phyloP scores from a whole-genome alignment of 306 rosid species.

The Medicago ruthenica region DNA sequence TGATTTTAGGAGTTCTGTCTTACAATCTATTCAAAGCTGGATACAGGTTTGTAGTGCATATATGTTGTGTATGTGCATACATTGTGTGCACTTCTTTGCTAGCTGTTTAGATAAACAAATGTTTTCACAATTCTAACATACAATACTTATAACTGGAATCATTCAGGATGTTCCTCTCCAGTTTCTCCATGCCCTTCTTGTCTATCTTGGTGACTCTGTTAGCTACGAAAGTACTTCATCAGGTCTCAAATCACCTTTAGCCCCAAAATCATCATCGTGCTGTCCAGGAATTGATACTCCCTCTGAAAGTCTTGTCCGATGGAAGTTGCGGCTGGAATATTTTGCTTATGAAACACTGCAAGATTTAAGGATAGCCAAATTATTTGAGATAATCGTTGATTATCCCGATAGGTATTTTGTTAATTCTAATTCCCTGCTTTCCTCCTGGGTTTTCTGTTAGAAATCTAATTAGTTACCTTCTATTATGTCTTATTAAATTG shows the following conservation, averaged over 20 bases:
- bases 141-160: slow-evolving; percentile 38
- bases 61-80: not conserved
- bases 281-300: slow-evolving; percentile 82
- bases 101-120: slow-evolving; percentile 21
- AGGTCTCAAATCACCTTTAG: slow-evolving; percentile 80
- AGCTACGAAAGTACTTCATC: slow-evolving; percentile 75
- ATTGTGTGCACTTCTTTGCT: not conserved
- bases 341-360: slow-evolving; percentile 97
- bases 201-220: slow-evolving; percentile 83
- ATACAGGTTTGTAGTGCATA: slow-evolving; percentile 70
- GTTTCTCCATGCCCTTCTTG: slow-evolving; percentile 93
- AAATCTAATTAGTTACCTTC: slow-evolving; percentile 27
- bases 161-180: slow-evolving; percentile 92
- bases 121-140: slow-evolving; percentile 32
- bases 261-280: slow-evolving; percentile 69
- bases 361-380: slow-evolving; percentile 88
- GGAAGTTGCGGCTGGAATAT: slow-evolving; percentile 95
- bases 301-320: slow-evolving; percentile 89
- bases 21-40: slow-evolving; percentile 91
- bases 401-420: slow-evolving; percentile 86
- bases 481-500: slow-evolving; percentile 18
- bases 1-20: slow-evolving; percentile 84
- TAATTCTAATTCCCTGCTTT: slow-evolving; percentile 27
- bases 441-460: slow-evolving; percentile 21
- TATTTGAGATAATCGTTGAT: slow-evolving; percentile 96